Conservation (phyloP, 2,329 filamentous ascomycete genomes). For the Fusarium decemcellulare region DNA sequence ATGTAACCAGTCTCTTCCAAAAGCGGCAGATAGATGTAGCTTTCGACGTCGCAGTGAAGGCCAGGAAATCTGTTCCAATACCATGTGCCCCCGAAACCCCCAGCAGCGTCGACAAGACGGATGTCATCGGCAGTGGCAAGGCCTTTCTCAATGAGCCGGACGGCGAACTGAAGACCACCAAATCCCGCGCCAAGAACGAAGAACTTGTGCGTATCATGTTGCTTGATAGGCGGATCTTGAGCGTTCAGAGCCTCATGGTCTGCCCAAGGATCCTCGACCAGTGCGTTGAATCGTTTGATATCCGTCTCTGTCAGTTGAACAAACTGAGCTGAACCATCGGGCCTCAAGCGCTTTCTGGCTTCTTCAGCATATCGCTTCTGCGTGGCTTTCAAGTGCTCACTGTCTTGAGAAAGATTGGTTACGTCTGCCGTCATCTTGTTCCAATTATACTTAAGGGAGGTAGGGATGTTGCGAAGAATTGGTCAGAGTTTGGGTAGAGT, state of each 20-base stretch:
- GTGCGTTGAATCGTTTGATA: background rate
- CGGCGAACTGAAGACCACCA: slow-evolving; percentile 4
- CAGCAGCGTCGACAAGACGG: slow-evolving; percentile 1
- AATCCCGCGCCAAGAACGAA: background rate
- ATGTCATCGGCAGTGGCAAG: slow-evolving; percentile 6
- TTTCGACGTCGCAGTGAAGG: slow-evolving; percentile 19
- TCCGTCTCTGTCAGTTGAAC: slow-evolving; percentile 1
- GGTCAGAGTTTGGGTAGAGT: background rate
- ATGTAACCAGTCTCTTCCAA: slow-evolving; percentile 11
- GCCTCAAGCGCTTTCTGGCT: slow-evolving; percentile 5
- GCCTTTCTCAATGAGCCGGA: slow-evolving; percentile 4
- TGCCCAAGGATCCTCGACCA: slow-evolving; percentile 5
- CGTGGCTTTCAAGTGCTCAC: background rate
- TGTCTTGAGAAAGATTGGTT: background rate
- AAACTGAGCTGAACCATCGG: slow-evolving; percentile 11
- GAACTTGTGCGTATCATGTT: background rate
- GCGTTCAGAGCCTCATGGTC: slow-evolving; percentile 7
- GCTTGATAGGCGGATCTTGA: background rate
- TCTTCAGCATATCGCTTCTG: background rate
- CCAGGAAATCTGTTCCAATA: slow-evolving; percentile 26
- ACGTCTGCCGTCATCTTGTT: background rate
- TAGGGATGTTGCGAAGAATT: background rate
- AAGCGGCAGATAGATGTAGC: slow-evolving; percentile 20
- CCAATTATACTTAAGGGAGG: background rate
- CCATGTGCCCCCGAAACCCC: slow-evolving; percentile 19